Evolutionary conservation across 805 yeast species (phyloP).

Genomic region (Wickerhamia fluorescens): DNA sequence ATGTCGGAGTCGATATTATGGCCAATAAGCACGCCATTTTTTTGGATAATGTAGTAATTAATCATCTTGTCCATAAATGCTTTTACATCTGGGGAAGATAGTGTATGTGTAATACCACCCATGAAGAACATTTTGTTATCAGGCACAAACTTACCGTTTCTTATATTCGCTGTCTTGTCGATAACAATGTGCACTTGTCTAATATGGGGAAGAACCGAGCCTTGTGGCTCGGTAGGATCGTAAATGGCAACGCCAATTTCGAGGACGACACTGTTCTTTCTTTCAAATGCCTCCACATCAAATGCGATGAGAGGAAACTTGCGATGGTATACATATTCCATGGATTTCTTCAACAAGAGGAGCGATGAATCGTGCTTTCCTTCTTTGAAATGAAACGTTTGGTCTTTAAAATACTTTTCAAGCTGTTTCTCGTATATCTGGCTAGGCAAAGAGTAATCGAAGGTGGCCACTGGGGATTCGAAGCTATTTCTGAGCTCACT

Average conservation of each 20-base stretch:
- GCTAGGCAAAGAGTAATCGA: no score
- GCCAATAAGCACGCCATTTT: slow-evolving; percentile 15
- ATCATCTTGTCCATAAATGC: slow-evolving; percentile 7
- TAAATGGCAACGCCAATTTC: slow-evolving; percentile 20
- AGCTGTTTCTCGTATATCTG: slow-evolving; percentile 5
- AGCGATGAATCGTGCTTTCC: slow-evolving; percentile 4
- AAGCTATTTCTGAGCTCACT: no score
- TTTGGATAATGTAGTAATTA: slow-evolving; percentile 9
- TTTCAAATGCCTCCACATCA: slow-evolving; percentile 22
- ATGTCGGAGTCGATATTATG: slow-evolving; percentile 9
- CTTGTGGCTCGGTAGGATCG: slow-evolving; percentile 13
- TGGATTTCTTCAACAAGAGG: slow-evolving; percentile 3
- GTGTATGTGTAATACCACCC: slow-evolving; percentile 16
- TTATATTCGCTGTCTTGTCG: slow-evolving; percentile 10
- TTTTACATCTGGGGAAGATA: slow-evolving; percentile 7
- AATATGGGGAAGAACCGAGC: slow-evolving; percentile 12
- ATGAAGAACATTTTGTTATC: slow-evolving; percentile 14
- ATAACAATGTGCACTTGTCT: slow-evolving; percentile 14
- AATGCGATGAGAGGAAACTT: slow-evolving; percentile 17
- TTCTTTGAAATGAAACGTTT: slow-evolving; percentile 12
- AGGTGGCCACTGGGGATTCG: no score
- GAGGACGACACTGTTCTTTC: slow-evolving; percentile 10
- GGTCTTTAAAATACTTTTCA: slow-evolving; percentile 13
- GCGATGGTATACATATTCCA: slow-evolving; percentile 16
- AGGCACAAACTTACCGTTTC: slow-evolving; percentile 16